Percentiles rank a stretch among this genome's conserved stretches.
phyloP scores from a whole-genome alignment of 129 eudicot species.

The Flaveria robusta region DNA sequence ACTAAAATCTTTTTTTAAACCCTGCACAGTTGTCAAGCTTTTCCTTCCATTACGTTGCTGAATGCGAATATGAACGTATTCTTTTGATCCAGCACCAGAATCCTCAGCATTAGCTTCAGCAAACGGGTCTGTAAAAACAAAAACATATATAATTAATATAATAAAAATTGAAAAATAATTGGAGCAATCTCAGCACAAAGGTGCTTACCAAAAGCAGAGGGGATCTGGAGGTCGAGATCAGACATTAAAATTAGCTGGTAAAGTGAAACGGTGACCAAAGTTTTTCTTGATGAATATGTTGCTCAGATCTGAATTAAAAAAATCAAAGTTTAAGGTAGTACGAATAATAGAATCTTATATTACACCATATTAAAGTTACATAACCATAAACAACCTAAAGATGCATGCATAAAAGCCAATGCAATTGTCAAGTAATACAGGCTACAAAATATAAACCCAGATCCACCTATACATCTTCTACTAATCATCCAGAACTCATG shows the following conservation, averaged over 20 bases:
- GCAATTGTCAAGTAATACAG: background rate
- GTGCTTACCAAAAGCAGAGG: slow-evolving; percentile 77
- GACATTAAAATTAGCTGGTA: slow-evolving; percentile 78
- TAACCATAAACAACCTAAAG: background rate
- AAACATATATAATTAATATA: background rate
- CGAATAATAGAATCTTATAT: background rate
- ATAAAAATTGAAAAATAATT: background rate
- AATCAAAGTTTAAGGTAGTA: background rate
- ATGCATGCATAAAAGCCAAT: background rate
- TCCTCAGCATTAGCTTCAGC: slow-evolving; percentile 85
- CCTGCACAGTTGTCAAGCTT: slow-evolving; percentile 90
- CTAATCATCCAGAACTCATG: background rate
- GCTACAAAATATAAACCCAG: background rate
- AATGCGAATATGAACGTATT: slow-evolving; percentile 77
- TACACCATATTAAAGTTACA: background rate
- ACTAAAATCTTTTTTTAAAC: slow-evolving; percentile 80
- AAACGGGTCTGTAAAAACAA: slow-evolving; percentile 61
- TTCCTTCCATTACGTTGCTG: slow-evolving; percentile 89
- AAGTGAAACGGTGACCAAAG: slow-evolving; percentile 14
- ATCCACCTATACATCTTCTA: background rate
- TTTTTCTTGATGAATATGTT: slow-evolving; percentile 19
- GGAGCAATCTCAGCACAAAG: background rate
- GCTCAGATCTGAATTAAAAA: slow-evolving; percentile 58
- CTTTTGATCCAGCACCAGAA: slow-evolving; percentile 84
- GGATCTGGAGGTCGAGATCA: slow-evolving; percentile 84